Evolutionary conservation across 805 yeast genomes (phyloP).

Genomic region (Saccharomycopsis lassenensis): DNA sequence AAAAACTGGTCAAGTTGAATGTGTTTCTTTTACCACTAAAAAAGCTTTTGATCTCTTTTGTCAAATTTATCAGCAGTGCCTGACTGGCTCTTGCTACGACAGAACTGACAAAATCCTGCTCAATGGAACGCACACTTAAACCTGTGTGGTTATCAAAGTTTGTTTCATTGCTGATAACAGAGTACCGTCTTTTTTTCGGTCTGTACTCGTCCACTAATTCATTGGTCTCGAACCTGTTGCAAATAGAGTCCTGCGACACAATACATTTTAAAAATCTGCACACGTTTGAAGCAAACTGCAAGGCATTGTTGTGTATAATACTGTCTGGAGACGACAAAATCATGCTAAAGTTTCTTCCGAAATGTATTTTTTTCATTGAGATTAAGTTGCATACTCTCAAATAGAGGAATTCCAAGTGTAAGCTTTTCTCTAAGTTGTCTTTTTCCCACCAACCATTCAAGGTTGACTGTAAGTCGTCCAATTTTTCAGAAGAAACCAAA

Average conservation of each 20-base stretch:
- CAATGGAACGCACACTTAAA: conserved; percentile 7
- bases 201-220: neutral
- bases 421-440: conserved; percentile 20
- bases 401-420: conserved; percentile 11
- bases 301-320: no score
- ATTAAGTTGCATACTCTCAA: conserved; percentile 30
- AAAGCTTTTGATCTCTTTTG: neutral
- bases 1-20: neutral
- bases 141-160: neutral
- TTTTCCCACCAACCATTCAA: conserved; percentile 6
- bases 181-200: neutral
- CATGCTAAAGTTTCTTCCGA: no score
- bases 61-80: neutral
- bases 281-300: conserved; percentile 27
- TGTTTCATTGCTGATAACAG: neutral
- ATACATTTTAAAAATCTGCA: neutral
- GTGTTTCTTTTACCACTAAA: neutral
- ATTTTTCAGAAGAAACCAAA: conserved; percentile 7
- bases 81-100: neutral
- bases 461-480: conserved; percentile 4
- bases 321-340: no score
- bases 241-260: neutral
- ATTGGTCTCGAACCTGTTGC: neutral
- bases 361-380: no score
- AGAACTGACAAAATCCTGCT: conserved; percentile 10